A percentile compares a stretch with the other conserved stretches of the same genome.
Conservation (phyloP, 257 asterid species). For the Rauvolfia tetraphylla region DNA sequence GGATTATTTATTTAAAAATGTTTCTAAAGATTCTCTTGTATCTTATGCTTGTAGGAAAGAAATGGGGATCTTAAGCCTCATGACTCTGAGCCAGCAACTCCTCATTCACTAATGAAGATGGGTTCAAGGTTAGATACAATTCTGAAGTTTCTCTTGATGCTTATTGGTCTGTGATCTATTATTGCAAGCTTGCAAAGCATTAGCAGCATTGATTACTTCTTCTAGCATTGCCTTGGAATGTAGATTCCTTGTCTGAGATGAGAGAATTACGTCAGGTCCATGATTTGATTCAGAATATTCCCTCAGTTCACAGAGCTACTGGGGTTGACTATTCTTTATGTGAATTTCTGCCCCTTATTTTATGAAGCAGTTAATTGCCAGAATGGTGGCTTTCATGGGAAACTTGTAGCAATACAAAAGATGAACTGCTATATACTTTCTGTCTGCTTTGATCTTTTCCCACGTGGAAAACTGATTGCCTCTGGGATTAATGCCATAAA, state of each 20-base stretch:
- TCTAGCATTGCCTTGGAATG: not conserved
- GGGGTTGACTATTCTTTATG: not conserved
- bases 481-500: not conserved
- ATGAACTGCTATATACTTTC: not conserved
- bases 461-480: not conserved
- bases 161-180: not conserved
- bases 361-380: not conserved
- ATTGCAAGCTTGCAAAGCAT: not conserved
- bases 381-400: not conserved
- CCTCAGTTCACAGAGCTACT: not conserved
- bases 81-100: slow-evolving; percentile 76
- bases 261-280: not conserved
- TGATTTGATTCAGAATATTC: slow-evolving; percentile 6
- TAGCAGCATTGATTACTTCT: not conserved
- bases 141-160: not conserved
- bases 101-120: slow-evolving; percentile 59
- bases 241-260: not conserved
- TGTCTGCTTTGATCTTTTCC: not conserved
- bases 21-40: slow-evolving; percentile 5
- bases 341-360: not conserved
- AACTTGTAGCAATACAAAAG: not conserved
- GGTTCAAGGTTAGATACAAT: slow-evolving; percentile 61
- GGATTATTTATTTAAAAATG: not conserved
- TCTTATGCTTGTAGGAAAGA: slow-evolving; percentile 58
- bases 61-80: slow-evolving; percentile 64